phyloP scores from a whole-genome alignment of 169 alveolate genomes.

The Plasmodium adleri region DNA sequence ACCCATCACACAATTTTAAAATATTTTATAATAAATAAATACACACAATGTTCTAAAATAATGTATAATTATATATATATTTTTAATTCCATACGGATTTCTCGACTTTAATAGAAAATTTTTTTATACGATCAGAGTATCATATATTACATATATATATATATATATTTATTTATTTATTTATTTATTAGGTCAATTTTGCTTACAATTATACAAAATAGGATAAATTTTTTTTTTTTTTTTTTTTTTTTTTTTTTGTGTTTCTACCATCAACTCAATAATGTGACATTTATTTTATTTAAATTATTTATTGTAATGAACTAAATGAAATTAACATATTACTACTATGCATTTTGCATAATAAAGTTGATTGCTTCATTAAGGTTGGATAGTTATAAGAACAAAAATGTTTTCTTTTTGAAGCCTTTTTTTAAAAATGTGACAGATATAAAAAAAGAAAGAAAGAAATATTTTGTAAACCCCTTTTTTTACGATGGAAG shows the following conservation, averaged over 20 bases:
- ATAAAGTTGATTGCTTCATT: conserved; percentile 1
- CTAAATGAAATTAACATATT: conserved; percentile 15
- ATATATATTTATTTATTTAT: background rate
- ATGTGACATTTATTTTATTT: background rate
- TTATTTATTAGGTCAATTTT: background rate
- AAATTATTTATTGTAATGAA: background rate
- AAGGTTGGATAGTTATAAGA: background rate
- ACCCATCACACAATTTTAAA: no score
- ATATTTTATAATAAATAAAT: no score
- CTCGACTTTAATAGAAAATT: no score
- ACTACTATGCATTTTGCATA: conserved; percentile 15
- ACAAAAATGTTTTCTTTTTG: conserved; percentile 3
- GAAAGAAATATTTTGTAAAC: background rate
- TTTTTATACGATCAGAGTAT: no score
- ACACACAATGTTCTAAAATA: no score
- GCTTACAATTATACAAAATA: background rate
- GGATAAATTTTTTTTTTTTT: background rate
- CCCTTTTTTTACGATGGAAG: no score
- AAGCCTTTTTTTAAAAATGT: background rate
- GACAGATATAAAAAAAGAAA: background rate
- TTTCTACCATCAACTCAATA: background rate
- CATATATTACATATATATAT: background rate
- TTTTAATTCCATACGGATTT: no score
- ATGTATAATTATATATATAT: no score
- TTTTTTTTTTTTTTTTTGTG: background rate